phyloP scores from a whole-genome alignment of 805 yeast genomes.

The Metschnikowia orientalis region DNA sequence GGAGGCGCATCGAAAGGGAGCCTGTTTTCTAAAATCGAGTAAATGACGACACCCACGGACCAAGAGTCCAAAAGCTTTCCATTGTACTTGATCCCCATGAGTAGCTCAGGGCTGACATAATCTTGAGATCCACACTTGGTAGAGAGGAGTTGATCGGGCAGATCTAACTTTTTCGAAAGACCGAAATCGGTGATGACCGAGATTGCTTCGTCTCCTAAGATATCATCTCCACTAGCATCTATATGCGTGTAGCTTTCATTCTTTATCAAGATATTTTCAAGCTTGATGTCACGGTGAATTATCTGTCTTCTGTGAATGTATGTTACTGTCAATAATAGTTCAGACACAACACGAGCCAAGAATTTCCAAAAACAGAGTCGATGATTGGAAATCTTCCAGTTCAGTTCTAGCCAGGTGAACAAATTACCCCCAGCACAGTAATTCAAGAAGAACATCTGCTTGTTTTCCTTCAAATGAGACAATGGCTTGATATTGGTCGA shows the following conservation, averaged over 20 bases:
- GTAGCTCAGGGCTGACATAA: conserved; percentile 89
- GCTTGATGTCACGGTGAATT: conserved; percentile 87
- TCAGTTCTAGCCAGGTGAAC: conserved; percentile 50
- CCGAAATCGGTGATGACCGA: conserved; percentile 86
- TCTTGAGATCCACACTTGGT: conserved; percentile 97
- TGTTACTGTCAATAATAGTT: conserved; percentile 59
- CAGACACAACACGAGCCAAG: conserved; percentile 62
- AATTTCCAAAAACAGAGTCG: conserved; percentile 40
- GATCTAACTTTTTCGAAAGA: conserved; percentile 64
- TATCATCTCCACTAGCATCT: conserved; percentile 8
- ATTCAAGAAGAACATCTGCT: conserved; percentile 57
- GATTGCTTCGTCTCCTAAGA: conserved; percentile 25
- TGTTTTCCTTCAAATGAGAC: conserved; percentile 18
- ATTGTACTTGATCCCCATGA: conserved; percentile 87
- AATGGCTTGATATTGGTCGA: conserved; percentile 1
- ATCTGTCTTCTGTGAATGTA: conserved; percentile 66
- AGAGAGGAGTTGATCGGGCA: conserved; percentile 57
- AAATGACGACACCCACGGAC: conserved; percentile 92
- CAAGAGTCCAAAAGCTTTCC: conserved; percentile 91
- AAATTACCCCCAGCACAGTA: conserved; percentile 85
- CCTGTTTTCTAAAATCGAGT: conserved; percentile 77
- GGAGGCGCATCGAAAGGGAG: conserved; percentile 91
- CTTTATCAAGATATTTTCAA: conserved; percentile 72
- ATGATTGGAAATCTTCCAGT: conserved; percentile 14
- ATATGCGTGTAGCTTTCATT: conserved; percentile 5